Conservation (phyloP, 1,139 yeast species). For the Pichia sp. region DNA sequence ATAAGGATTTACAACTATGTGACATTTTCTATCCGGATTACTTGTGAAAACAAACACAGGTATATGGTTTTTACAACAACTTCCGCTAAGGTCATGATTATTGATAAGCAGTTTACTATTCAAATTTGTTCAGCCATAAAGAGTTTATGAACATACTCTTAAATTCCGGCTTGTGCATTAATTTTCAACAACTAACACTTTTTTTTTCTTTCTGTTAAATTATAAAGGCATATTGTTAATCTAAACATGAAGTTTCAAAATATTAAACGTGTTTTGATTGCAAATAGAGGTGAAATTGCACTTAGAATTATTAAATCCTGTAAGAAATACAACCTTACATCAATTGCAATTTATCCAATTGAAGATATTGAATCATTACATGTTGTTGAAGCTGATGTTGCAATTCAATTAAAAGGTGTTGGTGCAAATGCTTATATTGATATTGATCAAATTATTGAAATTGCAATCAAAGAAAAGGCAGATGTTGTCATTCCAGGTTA, state of each 20-base stretch:
- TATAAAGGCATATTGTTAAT: not conserved
- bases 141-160: not conserved
- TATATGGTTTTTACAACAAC: not conserved
- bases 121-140: too few relatives aligned
- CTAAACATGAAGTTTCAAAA: constrained; percentile 12
- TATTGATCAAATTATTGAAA: constrained; percentile 35
- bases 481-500: constrained; percentile 44
- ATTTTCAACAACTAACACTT: not conserved
- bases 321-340: constrained; percentile 28
- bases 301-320: constrained; percentile 39
- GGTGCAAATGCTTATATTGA: constrained; percentile 40
- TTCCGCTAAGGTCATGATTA: not conserved
- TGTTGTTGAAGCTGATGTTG: constrained; percentile 33
- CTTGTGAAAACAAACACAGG: not conserved
- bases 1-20: too few relatives aligned
- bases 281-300: constrained; percentile 45
- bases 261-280: constrained; percentile 32
- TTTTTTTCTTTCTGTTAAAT: not conserved
- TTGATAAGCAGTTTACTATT: not conserved
- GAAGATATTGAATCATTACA: constrained; percentile 40
- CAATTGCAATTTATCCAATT: constrained; percentile 37
- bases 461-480: constrained; percentile 35
- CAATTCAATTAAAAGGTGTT: constrained; percentile 33
- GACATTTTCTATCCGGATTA: not conserved
- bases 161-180: too few relatives aligned